Evolutionary conservation across 2,329 filamentous ascomycete species (phyloP).

Genomic region (Bipolaris zeicola): DNA sequence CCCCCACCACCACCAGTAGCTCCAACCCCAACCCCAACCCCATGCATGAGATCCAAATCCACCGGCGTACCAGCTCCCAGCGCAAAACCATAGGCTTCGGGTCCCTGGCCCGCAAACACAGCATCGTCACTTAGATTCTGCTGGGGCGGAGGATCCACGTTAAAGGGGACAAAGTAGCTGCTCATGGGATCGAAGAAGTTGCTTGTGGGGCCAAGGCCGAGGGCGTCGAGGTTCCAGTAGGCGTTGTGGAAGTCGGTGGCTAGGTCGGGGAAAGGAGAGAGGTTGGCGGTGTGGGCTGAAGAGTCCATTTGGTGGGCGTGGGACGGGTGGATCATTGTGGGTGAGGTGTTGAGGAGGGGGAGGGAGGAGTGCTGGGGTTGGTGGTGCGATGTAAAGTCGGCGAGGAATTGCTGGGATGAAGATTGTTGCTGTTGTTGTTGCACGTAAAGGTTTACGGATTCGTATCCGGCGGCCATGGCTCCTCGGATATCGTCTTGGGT

Average conservation of each 20-base stretch:
- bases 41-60: conserved; percentile 21
- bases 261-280: conserved; percentile 43
- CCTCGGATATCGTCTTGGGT: conserved; percentile 38
- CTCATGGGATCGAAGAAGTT: conserved; percentile 56
- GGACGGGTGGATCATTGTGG: conserved; percentile 36
- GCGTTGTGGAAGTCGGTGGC: conserved; percentile 38
- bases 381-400: conserved; percentile 55
- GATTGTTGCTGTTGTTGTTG: conserved; percentile 26
- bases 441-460: conserved; percentile 37
- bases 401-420: conserved; percentile 45
- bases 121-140: conserved; percentile 45
- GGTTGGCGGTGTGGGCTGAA: background rate
- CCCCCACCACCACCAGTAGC: background rate
- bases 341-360: conserved; percentile 46
- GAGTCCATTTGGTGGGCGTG: conserved; percentile 39
- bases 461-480: conserved; percentile 35
- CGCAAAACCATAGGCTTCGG: conserved; percentile 19
- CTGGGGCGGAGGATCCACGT: conserved; percentile 72
- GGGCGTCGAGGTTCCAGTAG: conserved; percentile 45
- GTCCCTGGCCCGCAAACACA: conserved; percentile 27
- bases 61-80: conserved; percentile 17
- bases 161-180: conserved; percentile 93
- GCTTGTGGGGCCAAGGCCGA: conserved; percentile 29
- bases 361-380: conserved; percentile 40
- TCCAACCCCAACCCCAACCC: background rate